A percentile compares a stretch with the other conserved stretches of the same genome.
These are phyloP conservation scores for Spencermartinsiella europaea DNA, from an alignment of 805 yeast genomes.

Conservation along the genomic window DNA sequence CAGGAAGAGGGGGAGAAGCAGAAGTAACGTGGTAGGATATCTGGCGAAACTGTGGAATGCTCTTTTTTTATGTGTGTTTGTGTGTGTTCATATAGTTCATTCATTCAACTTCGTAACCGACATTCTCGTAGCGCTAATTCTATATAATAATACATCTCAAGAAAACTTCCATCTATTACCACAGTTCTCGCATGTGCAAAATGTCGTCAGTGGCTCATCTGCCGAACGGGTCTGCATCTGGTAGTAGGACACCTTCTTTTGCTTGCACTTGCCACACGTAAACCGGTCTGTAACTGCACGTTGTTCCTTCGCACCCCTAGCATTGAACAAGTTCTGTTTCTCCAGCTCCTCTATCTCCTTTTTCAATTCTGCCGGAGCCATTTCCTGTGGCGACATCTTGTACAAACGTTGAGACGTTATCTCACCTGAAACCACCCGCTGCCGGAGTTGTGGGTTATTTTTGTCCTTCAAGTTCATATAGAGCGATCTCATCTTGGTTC, in stretches of 20 bases:
- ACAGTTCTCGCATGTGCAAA: constrained; percentile 96
- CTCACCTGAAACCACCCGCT: constrained; percentile 60
- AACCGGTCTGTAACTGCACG: constrained; percentile 95
- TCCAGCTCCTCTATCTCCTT: constrained; percentile 80
- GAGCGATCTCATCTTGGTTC: constrained; percentile 79
- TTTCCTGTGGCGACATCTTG: constrained; percentile 83
- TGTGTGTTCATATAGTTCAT: too few relatives aligned
- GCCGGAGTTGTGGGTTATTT: constrained; percentile 80
- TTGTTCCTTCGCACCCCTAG: constrained; percentile 95
- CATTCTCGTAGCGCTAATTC: too few relatives aligned
- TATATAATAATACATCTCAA: too few relatives aligned
- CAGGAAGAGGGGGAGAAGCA: too few relatives aligned
- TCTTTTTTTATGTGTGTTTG: too few relatives aligned
- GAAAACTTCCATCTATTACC: constrained; percentile 98
- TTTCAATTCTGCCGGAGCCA: constrained; percentile 90
- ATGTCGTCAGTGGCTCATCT: constrained; percentile 97
- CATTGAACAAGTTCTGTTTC: constrained; percentile 86
- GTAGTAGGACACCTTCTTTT: constrained; percentile 92
- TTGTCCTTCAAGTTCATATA: constrained; percentile 84
- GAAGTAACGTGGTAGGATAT: too few relatives aligned
- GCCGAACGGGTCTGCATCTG: constrained; percentile 98
- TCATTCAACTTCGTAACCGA: too few relatives aligned
- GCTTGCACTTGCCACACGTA: constrained; percentile 96
- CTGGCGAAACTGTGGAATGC: too few relatives aligned
- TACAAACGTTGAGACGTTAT: constrained; percentile 62